Evolutionary conservation across 2,329 filamentous ascomycete genomes (phyloP).

Genomic region (Phyllachora maydis): DNA sequence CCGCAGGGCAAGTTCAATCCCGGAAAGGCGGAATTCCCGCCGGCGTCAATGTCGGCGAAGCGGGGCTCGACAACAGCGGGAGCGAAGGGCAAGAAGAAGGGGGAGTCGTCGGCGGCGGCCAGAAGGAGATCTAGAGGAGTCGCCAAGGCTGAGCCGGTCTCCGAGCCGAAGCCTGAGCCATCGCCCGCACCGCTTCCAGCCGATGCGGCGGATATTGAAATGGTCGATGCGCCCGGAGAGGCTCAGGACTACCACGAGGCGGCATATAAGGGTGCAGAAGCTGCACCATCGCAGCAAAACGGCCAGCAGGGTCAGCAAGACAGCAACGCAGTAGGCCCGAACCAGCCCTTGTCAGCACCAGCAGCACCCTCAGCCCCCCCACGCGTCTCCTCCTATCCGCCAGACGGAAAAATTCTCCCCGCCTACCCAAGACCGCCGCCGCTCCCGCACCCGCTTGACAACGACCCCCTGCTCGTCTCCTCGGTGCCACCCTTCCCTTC

Average conservation of each 20-base stretch:
- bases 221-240: constrained; percentile 18
- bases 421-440: constrained; percentile 13
- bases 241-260: too few relatives aligned
- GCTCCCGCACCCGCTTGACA: constrained; percentile 23
- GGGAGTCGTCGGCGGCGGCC: constrained; percentile 1
- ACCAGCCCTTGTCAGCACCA: too few relatives aligned
- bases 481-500: constrained; percentile 35
- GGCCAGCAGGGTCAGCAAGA: too few relatives aligned
- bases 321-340: neutral
- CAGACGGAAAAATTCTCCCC: constrained; percentile 13
- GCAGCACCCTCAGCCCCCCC: constrained; percentile 1
- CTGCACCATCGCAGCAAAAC: neutral
- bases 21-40: constrained; percentile 1
- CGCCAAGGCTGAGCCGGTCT: constrained; percentile 1
- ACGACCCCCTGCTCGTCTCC: constrained; percentile 35
- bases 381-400: constrained; percentile 6
- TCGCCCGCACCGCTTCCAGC: too few relatives aligned
- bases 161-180: constrained; percentile 2
- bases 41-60: neutral
- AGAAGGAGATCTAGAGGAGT: too few relatives aligned
- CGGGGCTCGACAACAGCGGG: constrained; percentile 1
- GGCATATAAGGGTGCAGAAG: too few relatives aligned
- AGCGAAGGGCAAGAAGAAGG: constrained; percentile 1
- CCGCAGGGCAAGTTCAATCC: constrained; percentile 6
- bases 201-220: constrained; percentile 13